These are phyloP conservation scores for Talaromyces stipitatus DNA, from an alignment of 495 filamentous ascomycete genomes.

Conservation along the genomic window DNA sequence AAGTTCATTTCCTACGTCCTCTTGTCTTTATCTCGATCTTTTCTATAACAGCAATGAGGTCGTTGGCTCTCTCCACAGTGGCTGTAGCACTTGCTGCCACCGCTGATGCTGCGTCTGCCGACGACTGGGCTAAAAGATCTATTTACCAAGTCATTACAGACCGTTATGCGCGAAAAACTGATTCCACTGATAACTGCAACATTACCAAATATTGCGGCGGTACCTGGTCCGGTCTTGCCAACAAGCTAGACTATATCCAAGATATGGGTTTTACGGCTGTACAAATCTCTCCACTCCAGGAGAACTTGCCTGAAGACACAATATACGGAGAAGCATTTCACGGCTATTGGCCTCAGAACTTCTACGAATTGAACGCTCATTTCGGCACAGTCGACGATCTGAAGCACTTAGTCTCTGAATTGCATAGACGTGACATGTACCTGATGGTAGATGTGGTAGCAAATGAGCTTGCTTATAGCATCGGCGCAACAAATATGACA, in stretches of 20 bases:
- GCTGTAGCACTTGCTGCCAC: neutral
- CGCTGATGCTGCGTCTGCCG: slow-evolving; percentile 1
- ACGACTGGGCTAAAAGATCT: slow-evolving; percentile 43
- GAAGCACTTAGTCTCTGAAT: slow-evolving; percentile 12
- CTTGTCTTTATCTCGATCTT: neutral
- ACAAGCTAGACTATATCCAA: slow-evolving; percentile 44
- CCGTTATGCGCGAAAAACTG: slow-evolving; percentile 56
- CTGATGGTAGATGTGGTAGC: slow-evolving; percentile 64
- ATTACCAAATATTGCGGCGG: slow-evolving; percentile 59
- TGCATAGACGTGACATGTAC: slow-evolving; percentile 32
- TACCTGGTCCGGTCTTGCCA: slow-evolving; percentile 56
- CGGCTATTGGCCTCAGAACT: slow-evolving; percentile 20
- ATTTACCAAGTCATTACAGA: slow-evolving; percentile 65
- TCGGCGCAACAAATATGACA: slow-evolving; percentile 22
- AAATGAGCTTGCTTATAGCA: slow-evolving; percentile 57
- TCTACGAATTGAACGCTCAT: slow-evolving; percentile 18
- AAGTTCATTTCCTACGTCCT: neutral
- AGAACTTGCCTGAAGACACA: slow-evolving; percentile 43
- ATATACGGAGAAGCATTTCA: slow-evolving; percentile 38
- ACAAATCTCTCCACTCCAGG: slow-evolving; percentile 65
- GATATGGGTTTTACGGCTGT: slow-evolving; percentile 65
- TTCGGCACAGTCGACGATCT: slow-evolving; percentile 19
- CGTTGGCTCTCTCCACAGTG: neutral
- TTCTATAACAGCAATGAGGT: neutral
- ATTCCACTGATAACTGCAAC: slow-evolving; percentile 42